Percentiles rank a stretch among this genome's conserved stretches.
phyloP scores from a whole-genome alignment of 768 basidiomycete species.

The Lenzites betulinus region DNA sequence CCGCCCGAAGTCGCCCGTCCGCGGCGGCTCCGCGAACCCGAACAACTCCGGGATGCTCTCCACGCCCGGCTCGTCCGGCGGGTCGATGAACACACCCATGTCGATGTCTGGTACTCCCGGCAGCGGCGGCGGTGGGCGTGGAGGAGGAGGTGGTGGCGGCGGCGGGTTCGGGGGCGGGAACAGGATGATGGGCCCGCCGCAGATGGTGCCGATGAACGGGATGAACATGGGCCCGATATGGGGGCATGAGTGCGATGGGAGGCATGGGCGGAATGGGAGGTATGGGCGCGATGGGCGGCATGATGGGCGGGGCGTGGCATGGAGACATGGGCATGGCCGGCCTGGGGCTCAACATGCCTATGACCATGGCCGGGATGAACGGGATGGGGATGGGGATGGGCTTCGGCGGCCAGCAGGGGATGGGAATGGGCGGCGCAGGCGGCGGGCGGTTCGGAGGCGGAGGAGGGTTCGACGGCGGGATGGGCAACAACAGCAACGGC shows the following conservation, averaged over 20 bases:
- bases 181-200: constrained; percentile 37
- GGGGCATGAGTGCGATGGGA: constrained; percentile 20
- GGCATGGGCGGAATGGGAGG: not conserved
- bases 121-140: constrained; percentile 7
- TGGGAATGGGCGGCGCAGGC: constrained; percentile 18
- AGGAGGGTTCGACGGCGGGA: constrained; percentile 20
- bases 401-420: constrained; percentile 37
- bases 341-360: constrained; percentile 4
- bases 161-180: constrained; percentile 20
- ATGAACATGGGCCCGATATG: constrained; percentile 25
- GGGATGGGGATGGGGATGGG: constrained; percentile 18
- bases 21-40: constrained; percentile 36
- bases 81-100: constrained; percentile 36
- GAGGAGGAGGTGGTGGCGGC: constrained; percentile 20
- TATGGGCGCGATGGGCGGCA: too few species aligned
- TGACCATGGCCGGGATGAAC: constrained; percentile 1
- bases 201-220: constrained; percentile 44
- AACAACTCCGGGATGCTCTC: constrained; percentile 23
- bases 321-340: constrained; percentile 24
- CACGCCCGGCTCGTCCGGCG: constrained; percentile 8
- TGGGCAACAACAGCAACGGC: constrained; percentile 31
- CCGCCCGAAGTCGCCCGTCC: constrained; percentile 82
- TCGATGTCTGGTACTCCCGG: constrained; percentile 13
- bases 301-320: constrained; percentile 12
- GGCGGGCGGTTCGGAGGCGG: constrained; percentile 22